Percentiles rank a stretch among this genome's conserved stretches.
These are phyloP conservation scores for Cryphonectria radicalis DNA, from an alignment of 2,329 filamentous ascomycete species.

Conservation along the genomic window DNA sequence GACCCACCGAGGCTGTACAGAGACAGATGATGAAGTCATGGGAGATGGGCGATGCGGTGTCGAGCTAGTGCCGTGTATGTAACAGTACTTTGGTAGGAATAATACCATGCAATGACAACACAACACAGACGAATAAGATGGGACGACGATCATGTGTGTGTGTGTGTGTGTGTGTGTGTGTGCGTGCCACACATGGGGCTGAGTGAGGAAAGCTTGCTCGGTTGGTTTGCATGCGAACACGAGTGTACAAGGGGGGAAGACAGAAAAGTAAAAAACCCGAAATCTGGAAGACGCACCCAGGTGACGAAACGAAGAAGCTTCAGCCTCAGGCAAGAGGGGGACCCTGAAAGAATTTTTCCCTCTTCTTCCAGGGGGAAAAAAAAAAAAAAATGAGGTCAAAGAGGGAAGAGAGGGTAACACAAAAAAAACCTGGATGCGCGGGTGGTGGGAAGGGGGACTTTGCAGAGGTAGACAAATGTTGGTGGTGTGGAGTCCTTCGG, in stretches of 20 bases:
- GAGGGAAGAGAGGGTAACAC: neutral
- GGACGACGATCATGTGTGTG: neutral
- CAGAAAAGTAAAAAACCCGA: neutral
- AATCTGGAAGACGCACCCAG: neutral
- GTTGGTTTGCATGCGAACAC: neutral
- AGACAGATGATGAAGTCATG: constrained; percentile 37
- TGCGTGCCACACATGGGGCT: neutral
- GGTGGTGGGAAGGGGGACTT: neutral
- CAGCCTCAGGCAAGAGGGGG: neutral
- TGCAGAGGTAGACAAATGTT: constrained; percentile 5
- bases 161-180: neutral
- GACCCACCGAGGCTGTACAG: constrained; percentile 39
- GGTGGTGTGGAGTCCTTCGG: constrained; percentile 25
- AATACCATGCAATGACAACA: neutral
- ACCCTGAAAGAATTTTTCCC: neutral
- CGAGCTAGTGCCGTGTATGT: neutral
- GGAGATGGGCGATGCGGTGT: constrained; percentile 31
- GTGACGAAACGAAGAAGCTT: neutral
- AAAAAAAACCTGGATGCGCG: neutral
- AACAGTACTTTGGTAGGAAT: neutral
- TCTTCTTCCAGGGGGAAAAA: too few species aligned
- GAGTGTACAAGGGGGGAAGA: neutral
- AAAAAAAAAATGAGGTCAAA: constrained; percentile 6
- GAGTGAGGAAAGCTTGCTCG: neutral
- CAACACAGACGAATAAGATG: neutral